Evolutionary conservation across 345 rosid species (phyloP), one percentile per base, ranked within the genome.

Genomic region (Alliaria petiolata): DNA sequence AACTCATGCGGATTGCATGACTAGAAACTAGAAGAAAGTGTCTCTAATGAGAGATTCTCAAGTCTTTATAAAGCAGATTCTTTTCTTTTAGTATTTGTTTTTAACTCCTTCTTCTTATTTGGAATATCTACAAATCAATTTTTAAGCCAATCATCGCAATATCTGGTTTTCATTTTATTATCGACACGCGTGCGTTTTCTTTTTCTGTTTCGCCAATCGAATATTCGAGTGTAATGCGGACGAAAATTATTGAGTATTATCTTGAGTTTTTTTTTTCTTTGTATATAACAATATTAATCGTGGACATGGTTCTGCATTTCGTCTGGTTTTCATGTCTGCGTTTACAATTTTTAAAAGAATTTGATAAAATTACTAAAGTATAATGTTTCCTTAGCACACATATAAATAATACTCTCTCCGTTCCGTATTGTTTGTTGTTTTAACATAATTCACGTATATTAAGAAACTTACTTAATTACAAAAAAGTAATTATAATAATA

Each of bases 21-120:
- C 71, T 65, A 56, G 77, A 73, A 46, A 72, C 76, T 63, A 64
- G 33, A 72, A 64, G 33, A 72, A 73, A 57, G 71, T 73, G 65
- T 26, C 10, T n/a, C 10, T 19, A 26, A 26, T 36, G 17, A 72
- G 17, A 72, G 77, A 64, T 52, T 64, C 65, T 43, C 25, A 35
- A 35, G 65, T 57, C 66, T 38, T 55, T 55, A 1, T 57, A 65
- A 73, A 73, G 66, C 59, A 65, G 66, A 65, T 73, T 65, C 77
- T 0, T 47, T 65, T 56, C 17, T 46, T 65, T 65, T 30, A 8
- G 2, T 35, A 3, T 54, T n/a, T 25, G 17, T 49, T 28, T 55
- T 7, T 11, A n/a, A n/a, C 42, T 14, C 22, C 28, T 8, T 46
- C 36, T 11, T 36, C 55, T 12, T 40, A 62, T 63, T 72, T 72